Conservation (phyloP, 2,329 filamentous ascomycete genomes). For the Alternaria arborescens region DNA sequence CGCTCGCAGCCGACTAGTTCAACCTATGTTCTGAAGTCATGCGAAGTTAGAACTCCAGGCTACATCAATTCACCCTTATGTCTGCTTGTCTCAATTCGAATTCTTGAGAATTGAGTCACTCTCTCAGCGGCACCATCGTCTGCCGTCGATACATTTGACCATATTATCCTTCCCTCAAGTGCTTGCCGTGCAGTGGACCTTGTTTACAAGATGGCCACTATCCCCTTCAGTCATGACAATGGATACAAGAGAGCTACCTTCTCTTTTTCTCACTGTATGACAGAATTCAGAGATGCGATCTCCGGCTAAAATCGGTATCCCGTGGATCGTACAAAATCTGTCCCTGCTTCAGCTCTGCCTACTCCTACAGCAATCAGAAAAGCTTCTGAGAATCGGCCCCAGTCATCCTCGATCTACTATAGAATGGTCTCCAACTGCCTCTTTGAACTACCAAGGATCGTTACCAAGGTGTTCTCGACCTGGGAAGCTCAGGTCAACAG, state of each 20-base stretch:
- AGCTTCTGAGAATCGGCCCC: not conserved
- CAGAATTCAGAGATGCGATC: not conserved
- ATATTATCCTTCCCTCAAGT: not conserved
- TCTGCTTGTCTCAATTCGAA: not conserved
- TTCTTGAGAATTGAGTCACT: not conserved
- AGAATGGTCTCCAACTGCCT: not conserved
- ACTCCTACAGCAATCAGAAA: fast-evolving
- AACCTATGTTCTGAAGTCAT: not conserved
- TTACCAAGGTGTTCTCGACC: not conserved
- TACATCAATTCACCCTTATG: not conserved
- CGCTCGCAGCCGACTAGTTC: not conserved
- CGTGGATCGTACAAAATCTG: too few relatives aligned
- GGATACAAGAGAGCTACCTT: not conserved
- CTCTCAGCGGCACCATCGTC: not conserved
- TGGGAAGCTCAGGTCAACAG: not conserved
- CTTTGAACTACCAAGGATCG: not conserved
- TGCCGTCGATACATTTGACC: not conserved
- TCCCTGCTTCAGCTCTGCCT: too few relatives aligned
- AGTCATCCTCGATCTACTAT: not conserved
- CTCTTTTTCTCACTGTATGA: not conserved
- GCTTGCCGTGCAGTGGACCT: not conserved
- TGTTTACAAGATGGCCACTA: not conserved
- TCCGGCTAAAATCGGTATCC: not conserved
- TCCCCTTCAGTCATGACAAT: not conserved
- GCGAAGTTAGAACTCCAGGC: not conserved